Evolutionary conservation across 2,329 filamentous ascomycete genomes (phyloP), one percentile per base, ranked within the genome.

Genomic region (Pseudogymnoascus sp.): DNA sequence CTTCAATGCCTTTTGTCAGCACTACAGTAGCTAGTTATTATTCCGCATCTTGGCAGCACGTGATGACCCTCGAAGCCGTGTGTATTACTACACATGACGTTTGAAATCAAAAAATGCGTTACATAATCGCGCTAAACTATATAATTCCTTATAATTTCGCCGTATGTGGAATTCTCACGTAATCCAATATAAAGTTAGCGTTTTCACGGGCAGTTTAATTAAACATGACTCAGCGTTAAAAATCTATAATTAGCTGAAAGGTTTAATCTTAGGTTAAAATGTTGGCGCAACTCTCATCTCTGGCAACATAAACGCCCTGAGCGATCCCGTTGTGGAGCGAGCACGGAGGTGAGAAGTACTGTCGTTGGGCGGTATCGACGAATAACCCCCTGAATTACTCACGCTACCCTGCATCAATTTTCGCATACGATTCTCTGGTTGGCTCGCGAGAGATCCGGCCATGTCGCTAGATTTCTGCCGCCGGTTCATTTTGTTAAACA

Each of bases 401-500:
- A 29, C 44, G 11, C 44, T 54, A 7, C 26, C 9, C 15, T 54
- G 44, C 26, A 54, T 54, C 54, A 58, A 44, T 39, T 54, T 24
- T 21, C 29, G 26, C 37, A 62, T 26, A 37, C 31, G 37, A 47
- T 61, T 60, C 10, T 50, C 62, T 31, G 44, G 44, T 17, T 37
- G 35, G 21, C 9, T 60, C 1, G 61, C 29, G n/a, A 60, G 61
- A 7, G 60, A 59, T 1, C 44, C 13, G 7, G 61, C 59, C 15
- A 47, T 31, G 3, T 58, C 33, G 17, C 47, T 61, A 15, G 59
- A 24, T 33, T 61, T 63, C 15, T 64, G 58, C 29, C 64, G 60
- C 17, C 50, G 37, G 50, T 65, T 66, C 64, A 65, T 64, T 29
- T 64, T 66, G 50, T 54, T 65, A 26, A 65, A 58, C 54, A 66